Base-by-base conservation (phyloP, 1,139 yeast genomes). In the Meyerozyma elateridarum region DNA sequence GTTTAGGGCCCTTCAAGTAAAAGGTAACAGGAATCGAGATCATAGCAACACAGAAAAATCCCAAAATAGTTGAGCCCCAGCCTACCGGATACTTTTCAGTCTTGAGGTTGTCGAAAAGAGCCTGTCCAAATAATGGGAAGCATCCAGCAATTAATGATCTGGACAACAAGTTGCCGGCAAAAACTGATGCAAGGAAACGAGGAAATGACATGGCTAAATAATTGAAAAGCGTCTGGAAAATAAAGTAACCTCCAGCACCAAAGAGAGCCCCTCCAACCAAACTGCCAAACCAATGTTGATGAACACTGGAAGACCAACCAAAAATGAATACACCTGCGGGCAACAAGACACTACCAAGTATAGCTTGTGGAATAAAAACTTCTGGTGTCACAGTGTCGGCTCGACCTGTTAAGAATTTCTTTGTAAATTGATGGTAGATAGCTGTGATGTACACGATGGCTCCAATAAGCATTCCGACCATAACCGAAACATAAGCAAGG, bases 51-150 rank as follows among this genome's bases (percentile, higher is more conserved):
- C 68, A 45, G 26, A 74, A 48, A 33, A 66, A 64, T 0, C 68
- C 79, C 32, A 76, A 46, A 11, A 76, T 44, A 8, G 73, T 60
- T 2, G 73, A 59, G 2, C 80, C 82, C 74, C 75, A 73, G 1
- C 65, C 82, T 8, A 73, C 77, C 3, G 79, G 78, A 45, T 60
- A 76, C 28, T 60, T 64, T 1, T 59, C 43, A 7, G 66, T 63
- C 2, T 61, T 64, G 32, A 73, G 49, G 42, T 71, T 70, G 25
- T 51, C 40, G 44, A 65, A 79, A 64, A 78, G 59, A 2, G 69
- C 63, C 29, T 56, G 51, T 4, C 79, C 82, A 48, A 79, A 76
- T 30, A 79, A 54, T 27, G 85, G 85, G 62, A 79, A 78, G 3
- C 72, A 73, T 21, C 77, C 77, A 0, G 79, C 85, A 48, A 73